These are phyloP conservation scores for Populus ilicifolia DNA, from an alignment of 345 rosid species.

Conservation along the genomic window DNA sequence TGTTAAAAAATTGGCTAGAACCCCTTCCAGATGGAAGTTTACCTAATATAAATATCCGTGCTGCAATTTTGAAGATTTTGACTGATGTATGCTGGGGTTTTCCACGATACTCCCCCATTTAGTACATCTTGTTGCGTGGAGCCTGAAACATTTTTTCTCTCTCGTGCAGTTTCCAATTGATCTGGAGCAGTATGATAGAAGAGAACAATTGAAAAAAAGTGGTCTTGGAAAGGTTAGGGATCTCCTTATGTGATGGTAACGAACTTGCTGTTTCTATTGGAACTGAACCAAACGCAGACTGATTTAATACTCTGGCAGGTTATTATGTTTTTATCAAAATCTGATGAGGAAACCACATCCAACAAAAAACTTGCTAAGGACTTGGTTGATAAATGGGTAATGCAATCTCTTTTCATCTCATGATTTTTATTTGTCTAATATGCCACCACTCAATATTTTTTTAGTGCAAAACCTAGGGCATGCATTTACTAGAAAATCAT, in stretches of 20 bases:
- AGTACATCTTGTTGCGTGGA: constrained; percentile 2
- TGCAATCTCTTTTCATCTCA: neutral
- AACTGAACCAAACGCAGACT: neutral
- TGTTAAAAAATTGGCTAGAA: constrained; percentile 94
- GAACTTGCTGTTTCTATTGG: constrained; percentile 5
- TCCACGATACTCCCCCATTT: neutral
- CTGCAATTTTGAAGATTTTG: constrained; percentile 72
- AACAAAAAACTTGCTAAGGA: constrained; percentile 95
- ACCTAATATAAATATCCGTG: constrained; percentile 91
- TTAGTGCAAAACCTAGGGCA: neutral
- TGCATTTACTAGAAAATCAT: neutral
- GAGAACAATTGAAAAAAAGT: constrained; percentile 90
- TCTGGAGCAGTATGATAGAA: constrained; percentile 89
- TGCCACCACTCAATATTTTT: neutral
- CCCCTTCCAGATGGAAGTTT: constrained; percentile 99
- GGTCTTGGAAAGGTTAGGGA: constrained; percentile 89
- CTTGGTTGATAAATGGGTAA: constrained; percentile 98
- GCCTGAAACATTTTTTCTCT: constrained; percentile 15
- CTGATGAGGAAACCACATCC: constrained; percentile 91
- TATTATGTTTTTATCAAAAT: constrained; percentile 92
- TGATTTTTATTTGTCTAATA: neutral
- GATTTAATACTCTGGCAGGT: constrained; percentile 48
- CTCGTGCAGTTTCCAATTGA: constrained; percentile 78
- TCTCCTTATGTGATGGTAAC: neutral
- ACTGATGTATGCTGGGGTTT: constrained; percentile 52